Conservation (phyloP, 169 alveolate species). For the Plasmodium reichenowi region DNA sequence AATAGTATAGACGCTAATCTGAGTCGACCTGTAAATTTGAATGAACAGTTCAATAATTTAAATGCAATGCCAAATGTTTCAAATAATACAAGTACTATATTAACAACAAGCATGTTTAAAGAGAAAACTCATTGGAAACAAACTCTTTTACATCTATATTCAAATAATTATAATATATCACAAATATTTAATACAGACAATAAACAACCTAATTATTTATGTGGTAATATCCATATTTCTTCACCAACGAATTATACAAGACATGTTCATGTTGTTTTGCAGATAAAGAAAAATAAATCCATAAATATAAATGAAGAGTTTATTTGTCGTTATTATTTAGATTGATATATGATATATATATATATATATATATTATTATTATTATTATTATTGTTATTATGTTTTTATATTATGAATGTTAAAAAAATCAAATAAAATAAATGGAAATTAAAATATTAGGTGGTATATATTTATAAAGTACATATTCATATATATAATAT, state of each 20-base stretch:
- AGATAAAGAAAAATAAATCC: constrained; percentile 47
- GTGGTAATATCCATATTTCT: constrained; percentile 54
- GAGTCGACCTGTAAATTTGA: too few species aligned
- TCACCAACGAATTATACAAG: constrained; percentile 24
- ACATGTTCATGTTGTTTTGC: constrained; percentile 48
- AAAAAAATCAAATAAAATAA: background rate
- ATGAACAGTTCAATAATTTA: constrained; percentile 21
- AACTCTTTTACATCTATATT: constrained; percentile 80
- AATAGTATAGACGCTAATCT: too few species aligned
- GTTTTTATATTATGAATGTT: background rate
- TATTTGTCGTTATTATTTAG: constrained; percentile 39
- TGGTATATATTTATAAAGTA: background rate
- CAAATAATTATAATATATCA: constrained; percentile 30
- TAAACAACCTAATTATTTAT: constrained; percentile 24
- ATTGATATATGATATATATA: background rate
- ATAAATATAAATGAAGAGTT: constrained; percentile 51
- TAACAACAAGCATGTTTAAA: constrained; percentile 82
- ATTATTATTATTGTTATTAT: background rate
- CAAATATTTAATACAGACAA: constrained; percentile 11
- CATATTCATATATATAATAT: too few species aligned
- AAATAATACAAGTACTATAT: constrained; percentile 23
- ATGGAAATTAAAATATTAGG: background rate
- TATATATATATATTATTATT: too few species aligned
- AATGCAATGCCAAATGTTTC: constrained; percentile 11
- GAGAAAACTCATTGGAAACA: constrained; percentile 88